These are phyloP conservation scores for Phytopythium boreale DNA, from an alignment of 352 stramenopile genomes.

Conservation along the genomic window DNA sequence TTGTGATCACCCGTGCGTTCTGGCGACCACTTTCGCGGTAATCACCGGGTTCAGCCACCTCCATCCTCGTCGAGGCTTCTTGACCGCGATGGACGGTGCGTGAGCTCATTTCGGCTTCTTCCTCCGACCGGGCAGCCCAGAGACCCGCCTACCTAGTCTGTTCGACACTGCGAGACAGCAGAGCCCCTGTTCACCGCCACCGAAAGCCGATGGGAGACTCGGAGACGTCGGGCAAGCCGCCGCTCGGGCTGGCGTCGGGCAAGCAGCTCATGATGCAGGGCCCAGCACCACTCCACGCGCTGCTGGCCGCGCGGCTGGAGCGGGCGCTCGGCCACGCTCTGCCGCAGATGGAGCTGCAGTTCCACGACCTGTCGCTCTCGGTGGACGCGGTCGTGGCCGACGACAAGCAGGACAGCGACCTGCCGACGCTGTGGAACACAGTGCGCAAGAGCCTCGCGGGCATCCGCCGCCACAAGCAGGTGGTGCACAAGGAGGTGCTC, in stretches of 20 bases:
- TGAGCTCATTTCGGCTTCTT: neutral
- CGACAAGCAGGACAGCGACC: slow-evolving; percentile 14
- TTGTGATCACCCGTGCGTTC: too few species aligned
- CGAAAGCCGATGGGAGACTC: slow-evolving; percentile 17
- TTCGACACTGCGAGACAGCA: neutral
- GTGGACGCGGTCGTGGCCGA: slow-evolving; percentile 34
- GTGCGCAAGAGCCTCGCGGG: slow-evolving; percentile 28
- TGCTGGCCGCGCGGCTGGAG: slow-evolving; percentile 36
- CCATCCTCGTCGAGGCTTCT: too few species aligned
- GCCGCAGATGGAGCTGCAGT: slow-evolving; percentile 61
- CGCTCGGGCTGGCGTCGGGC: slow-evolving; percentile 16
- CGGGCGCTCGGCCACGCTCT: slow-evolving; percentile 31
- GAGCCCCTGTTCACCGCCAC: neutral
- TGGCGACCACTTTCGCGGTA: too few species aligned
- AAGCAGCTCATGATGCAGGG: slow-evolving; percentile 33
- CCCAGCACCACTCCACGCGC: slow-evolving; percentile 32
- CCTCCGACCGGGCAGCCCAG: neutral
- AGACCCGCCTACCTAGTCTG: neutral
- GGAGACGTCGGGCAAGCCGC: slow-evolving; percentile 9
- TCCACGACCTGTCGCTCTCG: slow-evolving; percentile 44
- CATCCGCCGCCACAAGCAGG: slow-evolving; percentile 19
- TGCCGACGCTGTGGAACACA: slow-evolving; percentile 50
- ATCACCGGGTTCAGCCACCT: too few species aligned
- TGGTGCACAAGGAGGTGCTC: slow-evolving; percentile 19
- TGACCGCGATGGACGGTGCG: too few species aligned